Evolutionary conservation across 192 early-diverging fungal genomes (phyloP).

Genomic region (Coemansia pectinata): DNA sequence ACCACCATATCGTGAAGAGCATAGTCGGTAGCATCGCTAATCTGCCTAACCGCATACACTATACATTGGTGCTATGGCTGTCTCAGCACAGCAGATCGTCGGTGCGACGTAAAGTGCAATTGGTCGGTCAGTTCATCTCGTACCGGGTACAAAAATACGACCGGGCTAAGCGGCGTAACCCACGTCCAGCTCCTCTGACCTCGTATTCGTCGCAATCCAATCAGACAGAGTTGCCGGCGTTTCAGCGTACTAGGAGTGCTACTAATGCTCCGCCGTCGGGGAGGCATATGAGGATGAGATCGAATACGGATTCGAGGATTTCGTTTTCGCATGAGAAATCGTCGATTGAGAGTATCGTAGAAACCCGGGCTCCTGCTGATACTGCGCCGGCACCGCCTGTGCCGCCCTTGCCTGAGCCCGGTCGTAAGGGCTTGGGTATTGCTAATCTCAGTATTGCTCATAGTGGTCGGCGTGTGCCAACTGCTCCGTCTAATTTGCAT

Average conservation of each 20-base stretch:
- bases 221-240: conserved; percentile 43
- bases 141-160: conserved; percentile 74
- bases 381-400: background rate
- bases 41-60: conserved; percentile 82
- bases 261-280: conserved; percentile 17
- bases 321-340: conserved; percentile 25
- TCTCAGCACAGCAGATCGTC: conserved; percentile 59
- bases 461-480: background rate
- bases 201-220: conserved; percentile 42
- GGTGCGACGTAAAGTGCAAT: conserved; percentile 71
- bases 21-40: conserved; percentile 81
- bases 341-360: background rate
- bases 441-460: conserved; percentile 12
- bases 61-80: conserved; percentile 85
- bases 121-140: conserved; percentile 86
- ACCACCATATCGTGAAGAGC: conserved; percentile 83
- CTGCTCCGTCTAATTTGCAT: background rate
- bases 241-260: conserved; percentile 32
- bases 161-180: conserved; percentile 18
- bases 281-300: conserved; percentile 36
- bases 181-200: conserved; percentile 13
- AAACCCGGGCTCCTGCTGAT: background rate
- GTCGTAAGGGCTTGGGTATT: conserved; percentile 22
- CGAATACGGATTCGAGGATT: conserved; percentile 45
- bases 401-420: background rate